phyloP scores from a whole-genome alignment of 805 yeast species.

The Myxozyma kluyveri region DNA sequence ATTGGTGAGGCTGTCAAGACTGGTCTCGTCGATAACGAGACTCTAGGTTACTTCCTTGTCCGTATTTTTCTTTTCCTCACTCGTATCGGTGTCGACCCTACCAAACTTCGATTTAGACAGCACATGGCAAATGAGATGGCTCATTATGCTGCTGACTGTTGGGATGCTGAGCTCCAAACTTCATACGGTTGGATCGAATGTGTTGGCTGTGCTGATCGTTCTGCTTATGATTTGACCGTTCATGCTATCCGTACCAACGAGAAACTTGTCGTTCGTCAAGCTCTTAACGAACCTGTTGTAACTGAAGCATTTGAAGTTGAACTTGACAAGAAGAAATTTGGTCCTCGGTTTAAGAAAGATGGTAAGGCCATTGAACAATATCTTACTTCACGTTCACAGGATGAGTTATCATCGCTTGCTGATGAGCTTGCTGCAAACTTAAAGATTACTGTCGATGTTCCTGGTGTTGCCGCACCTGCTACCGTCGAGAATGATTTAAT shows the following conservation, averaged over 20 bases:
- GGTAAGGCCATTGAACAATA: constrained; percentile 88
- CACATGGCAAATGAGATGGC: constrained; percentile 99
- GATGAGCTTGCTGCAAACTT: constrained; percentile 62
- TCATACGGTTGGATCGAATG: constrained; percentile 99
- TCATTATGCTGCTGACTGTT: constrained; percentile 98
- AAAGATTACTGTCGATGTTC: constrained; percentile 63
- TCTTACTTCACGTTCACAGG: constrained; percentile 73
- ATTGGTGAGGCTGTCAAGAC: constrained; percentile 87
- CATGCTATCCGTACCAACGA: constrained; percentile 94
- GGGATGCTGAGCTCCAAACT: constrained; percentile 97
- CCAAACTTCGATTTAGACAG: constrained; percentile 91
- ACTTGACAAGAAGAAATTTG: constrained; percentile 91
- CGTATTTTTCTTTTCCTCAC: constrained; percentile 81
- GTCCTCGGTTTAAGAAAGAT: constrained; percentile 96
- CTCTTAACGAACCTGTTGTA: constrained; percentile 76
- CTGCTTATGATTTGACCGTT: constrained; percentile 94
- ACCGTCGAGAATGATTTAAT: constrained; percentile 74
- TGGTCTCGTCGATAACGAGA: constrained; percentile 92
- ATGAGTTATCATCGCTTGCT: constrained; percentile 75
- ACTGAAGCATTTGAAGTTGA: constrained; percentile 83
- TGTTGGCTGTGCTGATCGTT: constrained; percentile 99
- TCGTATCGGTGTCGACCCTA: constrained; percentile 86
- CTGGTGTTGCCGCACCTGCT: constrained; percentile 57
- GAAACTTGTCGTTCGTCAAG: constrained; percentile 90
- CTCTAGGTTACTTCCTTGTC: constrained; percentile 94